Percentiles rank a stretch among this genome's conserved stretches.
Conservation (phyloP, 2,329 filamentous ascomycete species). For the Neonectria punicea region DNA sequence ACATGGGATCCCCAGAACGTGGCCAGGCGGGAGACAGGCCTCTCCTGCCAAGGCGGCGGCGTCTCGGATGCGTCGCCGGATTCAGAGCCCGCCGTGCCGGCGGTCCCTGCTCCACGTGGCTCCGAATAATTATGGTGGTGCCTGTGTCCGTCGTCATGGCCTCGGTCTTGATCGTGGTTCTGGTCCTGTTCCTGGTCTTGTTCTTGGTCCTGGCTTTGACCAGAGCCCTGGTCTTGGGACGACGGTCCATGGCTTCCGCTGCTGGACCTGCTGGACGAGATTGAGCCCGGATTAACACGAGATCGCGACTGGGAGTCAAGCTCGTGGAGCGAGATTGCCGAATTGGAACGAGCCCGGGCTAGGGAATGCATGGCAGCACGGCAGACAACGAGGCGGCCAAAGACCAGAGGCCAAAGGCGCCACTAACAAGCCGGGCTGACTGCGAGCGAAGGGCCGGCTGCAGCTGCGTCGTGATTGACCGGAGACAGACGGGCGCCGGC, state of each 20-base stretch:
- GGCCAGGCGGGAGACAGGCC: constrained; percentile 14
- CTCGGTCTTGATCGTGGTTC: constrained; percentile 9
- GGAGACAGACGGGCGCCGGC: background rate
- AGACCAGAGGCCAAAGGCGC: constrained; percentile 1
- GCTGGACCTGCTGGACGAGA: background rate
- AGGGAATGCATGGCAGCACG: constrained; percentile 19
- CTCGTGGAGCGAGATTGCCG: constrained; percentile 38
- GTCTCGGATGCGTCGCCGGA: constrained; percentile 16
- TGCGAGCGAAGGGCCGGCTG: background rate
- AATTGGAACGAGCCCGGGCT: constrained; percentile 28
- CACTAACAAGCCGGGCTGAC: background rate
- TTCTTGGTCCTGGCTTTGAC: constrained; percentile 11
- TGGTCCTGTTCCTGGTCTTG: background rate
- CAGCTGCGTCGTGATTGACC: background rate
- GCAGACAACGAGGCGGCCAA: background rate
- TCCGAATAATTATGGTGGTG: constrained; percentile 16
- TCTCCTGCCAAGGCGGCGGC: constrained; percentile 19
- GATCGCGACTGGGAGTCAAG: constrained; percentile 14
- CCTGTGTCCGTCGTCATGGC: background rate
- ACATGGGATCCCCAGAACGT: constrained; percentile 36
- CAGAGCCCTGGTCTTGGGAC: background rate
- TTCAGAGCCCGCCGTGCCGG: constrained; percentile 34
- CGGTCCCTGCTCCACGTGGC: constrained; percentile 35
- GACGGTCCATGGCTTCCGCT: background rate
- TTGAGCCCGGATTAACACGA: constrained; percentile 2